These are phyloP conservation scores for Vitis rotundifolia DNA, from an alignment of 164 flowering plant genomes.

Conservation along the genomic window DNA sequence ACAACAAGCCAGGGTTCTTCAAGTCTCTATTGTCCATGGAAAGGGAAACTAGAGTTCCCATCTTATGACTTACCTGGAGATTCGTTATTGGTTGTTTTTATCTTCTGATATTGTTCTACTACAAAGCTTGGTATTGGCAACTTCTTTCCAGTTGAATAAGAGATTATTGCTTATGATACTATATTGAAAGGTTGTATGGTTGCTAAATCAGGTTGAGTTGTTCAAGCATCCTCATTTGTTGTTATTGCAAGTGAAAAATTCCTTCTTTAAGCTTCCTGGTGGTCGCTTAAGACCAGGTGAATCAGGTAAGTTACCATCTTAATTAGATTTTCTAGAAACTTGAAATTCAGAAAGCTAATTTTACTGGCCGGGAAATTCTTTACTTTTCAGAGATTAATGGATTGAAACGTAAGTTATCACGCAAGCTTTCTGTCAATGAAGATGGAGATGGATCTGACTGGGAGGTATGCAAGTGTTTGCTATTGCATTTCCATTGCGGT, in stretches of 20 bases:
- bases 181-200: not conserved
- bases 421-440: slow-evolving; percentile 50
- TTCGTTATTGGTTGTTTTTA: not conserved
- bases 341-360: too few relatives aligned
- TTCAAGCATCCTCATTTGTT: slow-evolving; percentile 78
- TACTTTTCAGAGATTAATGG: slow-evolving; percentile 54
- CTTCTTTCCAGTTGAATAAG: not conserved
- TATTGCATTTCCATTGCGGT: not conserved
- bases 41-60: too few relatives aligned
- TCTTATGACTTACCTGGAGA: too few relatives aligned
- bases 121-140: not conserved
- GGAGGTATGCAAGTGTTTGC: slow-evolving; percentile 49
- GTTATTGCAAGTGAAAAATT: slow-evolving; percentile 68
- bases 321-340: too few relatives aligned
- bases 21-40: too few relatives aligned
- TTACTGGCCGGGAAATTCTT: not conserved
- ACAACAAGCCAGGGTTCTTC: too few relatives aligned
- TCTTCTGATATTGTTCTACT: not conserved
- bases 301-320: slow-evolving; percentile 49
- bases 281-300: slow-evolving; percentile 76
- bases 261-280: slow-evolving; percentile 75
- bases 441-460: slow-evolving; percentile 36
- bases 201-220: slow-evolving; percentile 63
- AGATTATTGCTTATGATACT: not conserved
- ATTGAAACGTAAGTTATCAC: slow-evolving; percentile 67